These are phyloP conservation scores for Sungouiella thailandica DNA, from an alignment of 805 yeast genomes.

Conservation along the genomic window DNA sequence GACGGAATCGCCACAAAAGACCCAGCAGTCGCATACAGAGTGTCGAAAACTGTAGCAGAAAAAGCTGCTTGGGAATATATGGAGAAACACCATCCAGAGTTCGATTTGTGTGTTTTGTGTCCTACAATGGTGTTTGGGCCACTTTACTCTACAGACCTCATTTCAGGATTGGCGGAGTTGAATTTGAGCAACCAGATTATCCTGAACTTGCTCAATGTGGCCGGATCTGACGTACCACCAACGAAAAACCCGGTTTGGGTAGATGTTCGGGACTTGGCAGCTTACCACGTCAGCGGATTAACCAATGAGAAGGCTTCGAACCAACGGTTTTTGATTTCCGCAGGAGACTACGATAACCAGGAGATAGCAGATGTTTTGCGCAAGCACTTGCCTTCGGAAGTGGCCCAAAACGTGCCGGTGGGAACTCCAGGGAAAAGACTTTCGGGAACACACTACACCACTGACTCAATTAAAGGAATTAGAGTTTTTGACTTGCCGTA, in stretches of 20 bases:
- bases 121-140: conserved; percentile 9
- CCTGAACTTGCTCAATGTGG: not conserved
- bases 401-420: not conserved
- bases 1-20: conserved; percentile 5
- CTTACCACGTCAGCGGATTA: conserved; percentile 4
- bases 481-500: conserved; percentile 7
- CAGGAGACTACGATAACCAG: conserved; percentile 25
- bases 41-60: conserved; percentile 6
- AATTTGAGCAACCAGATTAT: conserved; percentile 6
- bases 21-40: conserved; percentile 6
- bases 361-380: conserved; percentile 20
- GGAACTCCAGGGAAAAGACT: conserved; percentile 18
- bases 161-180: conserved; percentile 3
- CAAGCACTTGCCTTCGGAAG: conserved; percentile 4
- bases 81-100: conserved; percentile 2
- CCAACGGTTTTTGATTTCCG: conserved; percentile 19
- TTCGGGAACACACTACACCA: conserved; percentile 19
- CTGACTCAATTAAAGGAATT: conserved; percentile 20
- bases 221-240: conserved; percentile 1
- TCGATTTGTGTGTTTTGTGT: conserved; percentile 5
- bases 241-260: conserved; percentile 6
- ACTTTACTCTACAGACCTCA: conserved; percentile 2
- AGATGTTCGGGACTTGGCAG: conserved; percentile 7
- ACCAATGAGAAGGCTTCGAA: conserved; percentile 13
- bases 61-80: conserved; percentile 8